Evolutionary conservation across 257 asterid genomes (phyloP).

Genomic region (Anisodus acutangulus): DNA sequence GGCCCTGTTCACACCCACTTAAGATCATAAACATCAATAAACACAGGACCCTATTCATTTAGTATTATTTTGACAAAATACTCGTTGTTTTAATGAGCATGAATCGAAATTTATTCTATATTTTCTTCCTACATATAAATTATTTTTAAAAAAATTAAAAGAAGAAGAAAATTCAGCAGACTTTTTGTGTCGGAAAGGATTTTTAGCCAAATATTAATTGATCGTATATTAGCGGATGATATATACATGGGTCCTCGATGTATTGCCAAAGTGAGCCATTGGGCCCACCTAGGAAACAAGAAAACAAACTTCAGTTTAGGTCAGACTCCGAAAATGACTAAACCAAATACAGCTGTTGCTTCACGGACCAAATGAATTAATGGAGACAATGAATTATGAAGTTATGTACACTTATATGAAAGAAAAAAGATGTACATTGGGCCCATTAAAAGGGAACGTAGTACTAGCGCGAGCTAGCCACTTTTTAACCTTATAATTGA

Average conservation of each 20-base stretch:
- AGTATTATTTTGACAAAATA: background rate
- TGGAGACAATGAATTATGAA: slow-evolving; percentile 29
- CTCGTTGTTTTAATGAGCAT: background rate
- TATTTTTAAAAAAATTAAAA: too few relatives aligned
- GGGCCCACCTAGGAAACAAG: slow-evolving; percentile 50
- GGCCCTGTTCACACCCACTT: background rate
- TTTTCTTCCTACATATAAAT: background rate
- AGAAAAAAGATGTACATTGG: slow-evolving; percentile 28
- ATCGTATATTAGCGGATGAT: too few relatives aligned
- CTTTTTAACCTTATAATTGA: background rate
- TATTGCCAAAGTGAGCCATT: slow-evolving; percentile 20
- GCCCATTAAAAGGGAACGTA: slow-evolving; percentile 34
- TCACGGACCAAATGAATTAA: slow-evolving; percentile 39
- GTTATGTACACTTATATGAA: background rate
- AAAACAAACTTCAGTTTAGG: slow-evolving; percentile 51
- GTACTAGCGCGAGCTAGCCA: background rate
- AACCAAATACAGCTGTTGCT: slow-evolving; percentile 33
- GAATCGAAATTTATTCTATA: background rate
- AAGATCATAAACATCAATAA: background rate
- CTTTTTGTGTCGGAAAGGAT: background rate
- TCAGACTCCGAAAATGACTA: slow-evolving; percentile 50
- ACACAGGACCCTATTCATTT: background rate
- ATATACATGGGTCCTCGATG: too few relatives aligned
- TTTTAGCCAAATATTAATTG: too few relatives aligned
- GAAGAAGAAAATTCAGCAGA: slow-evolving; percentile 28